Conservation (phyloP, 805 yeast genomes). For the Wickerhamiella azymoides region DNA sequence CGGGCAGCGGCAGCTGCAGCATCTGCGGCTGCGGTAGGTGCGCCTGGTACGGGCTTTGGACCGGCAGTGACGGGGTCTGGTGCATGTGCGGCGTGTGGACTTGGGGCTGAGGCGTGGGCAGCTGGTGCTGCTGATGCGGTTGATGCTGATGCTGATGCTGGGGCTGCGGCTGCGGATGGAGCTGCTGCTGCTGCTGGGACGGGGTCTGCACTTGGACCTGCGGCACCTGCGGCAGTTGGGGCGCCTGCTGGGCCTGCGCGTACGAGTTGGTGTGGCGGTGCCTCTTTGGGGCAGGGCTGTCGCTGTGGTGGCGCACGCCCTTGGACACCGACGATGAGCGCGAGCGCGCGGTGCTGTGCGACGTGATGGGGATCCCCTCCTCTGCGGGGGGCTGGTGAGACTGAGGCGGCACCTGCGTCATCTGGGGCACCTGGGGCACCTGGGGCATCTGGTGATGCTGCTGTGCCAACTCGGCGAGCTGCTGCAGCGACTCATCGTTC, state of each 20-base stretch:
- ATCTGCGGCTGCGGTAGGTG: not conserved
- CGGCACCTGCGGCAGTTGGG: constrained; percentile 7
- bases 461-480: constrained; percentile 8
- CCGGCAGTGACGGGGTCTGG: not conserved
- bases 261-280: not conserved
- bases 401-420: not conserved
- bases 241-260: constrained; percentile 7
- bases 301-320: constrained; percentile 4
- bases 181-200: constrained; percentile 4
- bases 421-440: not conserved
- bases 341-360: constrained; percentile 5
- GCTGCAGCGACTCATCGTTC: constrained; percentile 3
- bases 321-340: constrained; percentile 1
- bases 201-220: constrained; percentile 10
- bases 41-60: not conserved
- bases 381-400: no score
- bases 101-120: constrained; percentile 10
- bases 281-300: constrained; percentile 4
- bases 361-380: constrained; percentile 4
- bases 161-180: constrained; percentile 3
- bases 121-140: constrained; percentile 8
- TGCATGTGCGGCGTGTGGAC: constrained; percentile 8
- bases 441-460: constrained; percentile 4
- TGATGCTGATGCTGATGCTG: not conserved
- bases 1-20: not conserved